Percentiles rank a stretch among this genome's conserved stretches.
phyloP scores from a whole-genome alignment of 2,329 filamentous ascomycete species.

The Coniella vitis region DNA sequence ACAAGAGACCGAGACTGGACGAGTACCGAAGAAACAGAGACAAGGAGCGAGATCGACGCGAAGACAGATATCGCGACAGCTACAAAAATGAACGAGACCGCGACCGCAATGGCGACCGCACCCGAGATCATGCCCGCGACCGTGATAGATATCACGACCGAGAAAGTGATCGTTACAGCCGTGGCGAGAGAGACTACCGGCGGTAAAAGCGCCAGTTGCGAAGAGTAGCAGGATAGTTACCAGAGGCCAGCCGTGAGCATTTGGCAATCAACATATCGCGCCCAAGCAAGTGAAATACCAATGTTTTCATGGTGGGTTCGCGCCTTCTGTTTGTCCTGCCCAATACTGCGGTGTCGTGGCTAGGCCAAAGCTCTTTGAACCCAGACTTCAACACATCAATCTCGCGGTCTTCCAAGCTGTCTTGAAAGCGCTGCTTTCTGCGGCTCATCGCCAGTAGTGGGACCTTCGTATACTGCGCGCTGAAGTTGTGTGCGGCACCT shows the following conservation, averaged over 20 bases:
- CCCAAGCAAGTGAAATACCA: neutral
- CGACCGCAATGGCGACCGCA: constrained; percentile 32
- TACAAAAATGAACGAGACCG: constrained; percentile 42
- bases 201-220: constrained; percentile 1
- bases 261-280: neutral
- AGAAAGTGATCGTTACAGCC: constrained; percentile 7
- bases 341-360: neutral
- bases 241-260: neutral
- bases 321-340: neutral
- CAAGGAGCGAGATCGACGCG: constrained; percentile 35
- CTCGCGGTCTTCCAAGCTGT: neutral
- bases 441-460: neutral
- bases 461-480: no score
- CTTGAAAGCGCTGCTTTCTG: neutral
- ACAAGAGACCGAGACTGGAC: constrained; percentile 37
- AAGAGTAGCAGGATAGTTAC: neutral
- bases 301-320: neutral
- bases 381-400: neutral
- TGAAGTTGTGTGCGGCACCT: no score
- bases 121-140: constrained; percentile 13
- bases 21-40: constrained; percentile 42
- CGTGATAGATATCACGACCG: no score
- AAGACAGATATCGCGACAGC: constrained; percentile 33
- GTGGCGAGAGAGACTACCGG: constrained; percentile 10
- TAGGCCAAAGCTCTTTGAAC: neutral